Evolutionary conservation across 257 asterid species (phyloP).

Genomic region (Forsythia viridissima): DNA sequence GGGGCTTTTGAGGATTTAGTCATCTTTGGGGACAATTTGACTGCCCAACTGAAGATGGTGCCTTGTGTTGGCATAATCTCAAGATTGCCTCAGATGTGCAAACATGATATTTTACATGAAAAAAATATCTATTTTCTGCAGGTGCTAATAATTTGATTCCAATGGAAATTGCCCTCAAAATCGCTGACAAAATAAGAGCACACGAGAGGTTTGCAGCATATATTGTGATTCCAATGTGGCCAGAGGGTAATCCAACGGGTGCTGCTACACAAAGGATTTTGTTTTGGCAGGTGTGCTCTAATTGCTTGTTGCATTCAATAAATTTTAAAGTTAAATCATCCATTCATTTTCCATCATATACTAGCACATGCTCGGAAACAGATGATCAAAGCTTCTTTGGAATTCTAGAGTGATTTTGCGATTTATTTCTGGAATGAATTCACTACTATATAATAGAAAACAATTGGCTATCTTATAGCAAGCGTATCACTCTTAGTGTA

Average conservation of each 20-base stretch:
- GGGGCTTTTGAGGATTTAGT: background rate
- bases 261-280: slow-evolving; percentile 92
- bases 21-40: background rate
- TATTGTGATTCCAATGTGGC: slow-evolving; percentile 97
- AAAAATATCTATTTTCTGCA: slow-evolving; percentile 29
- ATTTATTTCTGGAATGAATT: background rate
- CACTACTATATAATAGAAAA: background rate
- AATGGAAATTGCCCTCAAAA: slow-evolving; percentile 90
- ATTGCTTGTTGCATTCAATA: background rate
- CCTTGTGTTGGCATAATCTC: background rate
- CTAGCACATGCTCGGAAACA: background rate
- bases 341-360: background rate
- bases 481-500: background rate
- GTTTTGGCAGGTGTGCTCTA: slow-evolving; percentile 82
- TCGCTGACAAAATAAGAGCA: slow-evolving; percentile 80
- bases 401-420: background rate
- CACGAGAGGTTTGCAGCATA: slow-evolving; percentile 92
- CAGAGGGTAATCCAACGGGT: slow-evolving; percentile 98
- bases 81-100: background rate
- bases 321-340: background rate
- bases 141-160: slow-evolving; percentile 98
- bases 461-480: background rate
- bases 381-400: background rate
- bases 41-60: background rate
- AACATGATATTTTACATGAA: background rate